phyloP scores from a whole-genome alignment of 768 basidiomycete genomes.

The Sporobolomyces roseus region DNA sequence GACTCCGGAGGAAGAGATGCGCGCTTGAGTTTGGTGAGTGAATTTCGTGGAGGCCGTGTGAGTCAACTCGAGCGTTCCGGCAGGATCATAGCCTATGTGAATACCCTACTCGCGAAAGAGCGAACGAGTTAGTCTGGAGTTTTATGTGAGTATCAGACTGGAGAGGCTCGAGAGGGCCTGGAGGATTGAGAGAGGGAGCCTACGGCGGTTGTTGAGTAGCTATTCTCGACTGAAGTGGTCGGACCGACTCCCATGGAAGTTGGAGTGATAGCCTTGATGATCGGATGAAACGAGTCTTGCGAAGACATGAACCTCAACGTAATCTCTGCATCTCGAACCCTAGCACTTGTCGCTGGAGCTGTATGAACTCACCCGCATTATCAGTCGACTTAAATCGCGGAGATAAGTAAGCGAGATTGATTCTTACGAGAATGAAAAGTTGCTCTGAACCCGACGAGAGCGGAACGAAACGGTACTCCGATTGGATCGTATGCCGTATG shows the following conservation, averaged over 20 bases:
- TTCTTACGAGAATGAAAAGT: slow-evolving; percentile 14
- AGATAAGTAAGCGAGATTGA: not conserved
- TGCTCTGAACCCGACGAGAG: slow-evolving; percentile 3
- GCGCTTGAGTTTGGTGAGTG: not conserved
- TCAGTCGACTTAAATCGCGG: not conserved
- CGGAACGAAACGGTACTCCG: not conserved
- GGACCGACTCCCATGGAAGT: slow-evolving; percentile 3
- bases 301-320: not conserved
- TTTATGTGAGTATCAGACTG: too few relatives aligned
- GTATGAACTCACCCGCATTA: not conserved
- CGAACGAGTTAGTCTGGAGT: too few relatives aligned
- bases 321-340: slow-evolving; percentile 8
- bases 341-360: slow-evolving; percentile 13
- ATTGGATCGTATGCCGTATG: slow-evolving; percentile 3
- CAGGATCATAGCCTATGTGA: not conserved
- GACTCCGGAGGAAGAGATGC: not conserved
- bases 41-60: not conserved
- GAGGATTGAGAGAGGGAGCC: too few relatives aligned
- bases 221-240: not conserved
- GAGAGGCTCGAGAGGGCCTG: too few relatives aligned
- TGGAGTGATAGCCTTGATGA: slow-evolving; percentile 13
- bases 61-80: not conserved
- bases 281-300: not conserved
- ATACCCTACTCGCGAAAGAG: too few relatives aligned
- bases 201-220: not conserved